Evolutionary conservation across 2,329 filamentous ascomycete genomes (phyloP).

Genomic region (Orbilia ellipsospora): DNA sequence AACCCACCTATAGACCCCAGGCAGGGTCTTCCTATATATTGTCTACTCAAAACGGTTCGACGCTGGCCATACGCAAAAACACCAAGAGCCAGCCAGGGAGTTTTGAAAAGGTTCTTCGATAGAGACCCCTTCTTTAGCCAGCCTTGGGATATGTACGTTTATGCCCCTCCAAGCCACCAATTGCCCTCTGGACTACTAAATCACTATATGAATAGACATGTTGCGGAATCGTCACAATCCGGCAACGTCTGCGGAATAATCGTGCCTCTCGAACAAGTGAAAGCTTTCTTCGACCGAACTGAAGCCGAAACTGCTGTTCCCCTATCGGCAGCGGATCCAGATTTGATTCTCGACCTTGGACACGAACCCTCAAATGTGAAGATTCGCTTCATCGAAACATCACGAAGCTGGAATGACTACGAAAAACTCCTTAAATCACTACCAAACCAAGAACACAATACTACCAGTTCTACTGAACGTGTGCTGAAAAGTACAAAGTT

Average conservation of each 20-base stretch:
- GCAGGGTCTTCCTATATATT: slow-evolving; percentile 8
- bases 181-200: not conserved
- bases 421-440: slow-evolving; percentile 11
- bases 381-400: slow-evolving; percentile 27
- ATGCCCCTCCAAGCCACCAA: not conserved
- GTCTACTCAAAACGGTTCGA: slow-evolving; percentile 54
- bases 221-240: slow-evolving; percentile 54
- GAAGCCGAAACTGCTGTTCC: slow-evolving; percentile 48
- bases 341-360: slow-evolving; percentile 18
- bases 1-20: not conserved
- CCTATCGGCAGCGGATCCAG: slow-evolving; percentile 20
- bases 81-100: slow-evolving; percentile 56
- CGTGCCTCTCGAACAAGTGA: slow-evolving; percentile 55
- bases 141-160: slow-evolving; percentile 57
- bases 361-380: not conserved
- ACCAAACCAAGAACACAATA: not conserved
- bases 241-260: slow-evolving; percentile 52
- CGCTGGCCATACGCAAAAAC: slow-evolving; percentile 57
- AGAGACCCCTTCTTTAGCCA: slow-evolving; percentile 56
- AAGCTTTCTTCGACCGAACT: slow-evolving; percentile 55
- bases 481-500: not conserved
- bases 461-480: not conserved
- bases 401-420: slow-evolving; percentile 24
- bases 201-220: slow-evolving; percentile 18
- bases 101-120: slow-evolving; percentile 58